Base-by-base conservation (phyloP, 192 early-diverging fungal species). In the Coemansia sp. region DNA sequence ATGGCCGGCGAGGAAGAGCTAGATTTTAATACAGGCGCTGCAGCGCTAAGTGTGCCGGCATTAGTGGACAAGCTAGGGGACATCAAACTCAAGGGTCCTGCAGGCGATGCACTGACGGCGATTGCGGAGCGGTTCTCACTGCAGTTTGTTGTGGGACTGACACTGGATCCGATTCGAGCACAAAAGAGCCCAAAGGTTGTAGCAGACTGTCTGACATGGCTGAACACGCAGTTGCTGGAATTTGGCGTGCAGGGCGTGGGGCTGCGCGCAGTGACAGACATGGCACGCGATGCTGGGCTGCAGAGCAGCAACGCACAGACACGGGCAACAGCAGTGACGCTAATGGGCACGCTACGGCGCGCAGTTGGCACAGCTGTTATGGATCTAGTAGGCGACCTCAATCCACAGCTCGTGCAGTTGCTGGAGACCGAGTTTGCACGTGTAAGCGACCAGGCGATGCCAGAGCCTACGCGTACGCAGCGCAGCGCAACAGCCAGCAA, bases 361-460 rank as follows among this genome's bases (percentile, higher is more conserved):
- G 95, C 88, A 49, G 86, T 92, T 41, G 97, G 96, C 17, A 87
- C 93, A 32, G 81, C 87, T 15, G 84, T 98, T n/a, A 82, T 89
- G 37, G 82, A 83, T 5, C 89, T 97, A 71, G 83, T 98, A 38
- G 87, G 88, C 64, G 97, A 99, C 72, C 84, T 98, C 56, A 94
- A 86, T 67, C 83, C 94, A 1, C 85, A 89, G 53, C 74, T 94
- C 23, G 62, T 97, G 59, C 87, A 92, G 27, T 83, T 86, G 2
- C 89, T 99, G 49, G 95, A 99, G 69, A 84, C 91, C 27, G 97
- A 99, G 70, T 96, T 98, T 67, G 92, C 90, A 24, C 94, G 92
- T 61, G 95, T 94, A 3, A 88, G 86, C 2, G 85, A 82, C 38
- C 58, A 82, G 57, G 69, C 79, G 4, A 60, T 80, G 52, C 83